phyloP scores from a whole-genome alignment of 73 alveolate species.

The Breviolum minutum region DNA sequence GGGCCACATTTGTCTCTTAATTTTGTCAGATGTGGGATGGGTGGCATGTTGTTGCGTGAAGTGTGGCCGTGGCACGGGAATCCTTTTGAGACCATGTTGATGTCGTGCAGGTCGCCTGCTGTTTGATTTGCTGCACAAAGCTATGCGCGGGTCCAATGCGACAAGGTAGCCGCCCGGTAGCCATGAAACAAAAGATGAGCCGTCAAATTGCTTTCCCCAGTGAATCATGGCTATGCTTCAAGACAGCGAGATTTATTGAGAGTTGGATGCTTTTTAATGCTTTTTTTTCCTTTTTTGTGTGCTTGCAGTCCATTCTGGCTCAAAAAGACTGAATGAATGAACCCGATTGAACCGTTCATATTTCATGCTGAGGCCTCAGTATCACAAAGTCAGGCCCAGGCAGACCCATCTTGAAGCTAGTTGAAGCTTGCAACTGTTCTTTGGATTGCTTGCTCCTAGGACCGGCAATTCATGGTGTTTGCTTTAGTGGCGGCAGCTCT shows the following conservation, averaged over 20 bases:
- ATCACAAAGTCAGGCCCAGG: neutral
- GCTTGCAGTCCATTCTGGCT: neutral
- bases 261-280: neutral
- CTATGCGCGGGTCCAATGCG: constrained; percentile 45
- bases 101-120: constrained; percentile 55
- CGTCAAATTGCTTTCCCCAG: neutral
- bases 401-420: no score
- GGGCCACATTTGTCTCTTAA: no score
- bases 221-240: neutral
- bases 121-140: constrained; percentile 84
- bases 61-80: no score
- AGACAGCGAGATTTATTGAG: no score
- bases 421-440: neutral
- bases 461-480: neutral
- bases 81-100: no score
- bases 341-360: neutral
- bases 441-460: neutral
- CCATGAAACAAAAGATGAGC: neutral
- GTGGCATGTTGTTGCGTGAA: no score
- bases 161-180: constrained; percentile 17
- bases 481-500: constrained; percentile 31
- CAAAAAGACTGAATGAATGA: neutral
- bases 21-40: no score
- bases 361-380: neutral
- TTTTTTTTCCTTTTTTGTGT: neutral